Percentiles rank a stretch among this genome's conserved stretches.
Evolutionary conservation across 139 green algal species (phyloP).

Genomic region (Penium margaritaceum): DNA sequence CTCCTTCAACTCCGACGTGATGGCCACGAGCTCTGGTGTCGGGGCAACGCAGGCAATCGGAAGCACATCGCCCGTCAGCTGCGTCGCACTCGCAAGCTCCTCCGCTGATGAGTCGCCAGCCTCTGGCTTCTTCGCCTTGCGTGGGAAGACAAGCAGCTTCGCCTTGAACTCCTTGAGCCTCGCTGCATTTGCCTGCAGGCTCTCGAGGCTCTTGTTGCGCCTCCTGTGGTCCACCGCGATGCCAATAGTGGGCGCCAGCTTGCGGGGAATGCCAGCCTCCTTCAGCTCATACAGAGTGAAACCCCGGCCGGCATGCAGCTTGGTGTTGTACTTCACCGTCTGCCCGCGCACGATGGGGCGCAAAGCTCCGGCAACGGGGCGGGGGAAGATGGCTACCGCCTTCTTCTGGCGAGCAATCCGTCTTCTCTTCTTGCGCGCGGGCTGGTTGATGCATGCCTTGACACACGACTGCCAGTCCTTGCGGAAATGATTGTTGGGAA

Average conservation of each 20-base stretch:
- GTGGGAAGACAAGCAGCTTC: constrained; percentile 93
- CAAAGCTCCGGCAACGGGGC: constrained; percentile 74
- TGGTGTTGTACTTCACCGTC: constrained; percentile 92
- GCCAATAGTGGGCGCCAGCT: constrained; percentile 86
- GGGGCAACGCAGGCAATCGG: constrained; percentile 53
- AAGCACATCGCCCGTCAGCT: constrained; percentile 65
- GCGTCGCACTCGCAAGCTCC: constrained; percentile 61
- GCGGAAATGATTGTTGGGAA: constrained; percentile 39
- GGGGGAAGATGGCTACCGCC: constrained; percentile 79
- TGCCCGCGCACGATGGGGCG: constrained; percentile 80
- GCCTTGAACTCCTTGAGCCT: constrained; percentile 93
- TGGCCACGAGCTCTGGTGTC: constrained; percentile 69
- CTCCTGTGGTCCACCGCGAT: constrained; percentile 94
- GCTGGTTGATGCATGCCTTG: constrained; percentile 98
- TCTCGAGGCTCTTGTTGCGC: constrained; percentile 84
- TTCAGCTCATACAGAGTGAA: constrained; percentile 97
- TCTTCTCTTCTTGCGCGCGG: constrained; percentile 82
- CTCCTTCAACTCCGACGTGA: constrained; percentile 85
- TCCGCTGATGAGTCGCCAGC: constrained; percentile 70
- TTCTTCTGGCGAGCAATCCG: constrained; percentile 74
- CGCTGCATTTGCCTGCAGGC: constrained; percentile 85
- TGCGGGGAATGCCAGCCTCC: constrained; percentile 86
- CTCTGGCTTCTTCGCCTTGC: constrained; percentile 80
- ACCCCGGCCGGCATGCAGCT: constrained; percentile 78
- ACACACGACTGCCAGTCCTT: constrained; percentile 75